Evolutionary conservation across 495 filamentous ascomycete species (phyloP).

Genomic region (Penicillium bialowiezense): DNA sequence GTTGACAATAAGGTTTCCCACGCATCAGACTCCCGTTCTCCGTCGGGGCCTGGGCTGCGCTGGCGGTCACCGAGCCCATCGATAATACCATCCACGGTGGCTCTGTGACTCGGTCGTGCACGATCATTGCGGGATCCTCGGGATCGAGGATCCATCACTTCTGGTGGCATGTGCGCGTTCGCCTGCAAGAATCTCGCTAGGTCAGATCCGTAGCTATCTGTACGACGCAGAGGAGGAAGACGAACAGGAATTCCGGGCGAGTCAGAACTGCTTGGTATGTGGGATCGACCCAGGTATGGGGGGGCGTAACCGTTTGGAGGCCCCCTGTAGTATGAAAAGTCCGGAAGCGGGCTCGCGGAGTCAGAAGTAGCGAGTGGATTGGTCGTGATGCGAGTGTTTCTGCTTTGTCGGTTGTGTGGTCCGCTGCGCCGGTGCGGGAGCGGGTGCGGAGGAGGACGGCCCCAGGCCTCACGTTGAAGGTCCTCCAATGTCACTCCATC

Average conservation of each 20-base stretch:
- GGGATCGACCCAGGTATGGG: constrained; percentile 20
- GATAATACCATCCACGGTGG: constrained; percentile 19
- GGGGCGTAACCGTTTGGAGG: constrained; percentile 36
- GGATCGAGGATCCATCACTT: constrained; percentile 20
- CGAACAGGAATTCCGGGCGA: constrained; percentile 18
- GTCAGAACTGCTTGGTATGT: constrained; percentile 28
- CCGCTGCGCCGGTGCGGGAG: constrained; percentile 29
- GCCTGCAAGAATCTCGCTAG: not conserved
- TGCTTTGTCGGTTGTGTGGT: constrained; percentile 28
- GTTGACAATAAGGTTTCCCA: constrained; percentile 83
- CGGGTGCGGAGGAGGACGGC: constrained; percentile 5
- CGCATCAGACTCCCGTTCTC: constrained; percentile 48
- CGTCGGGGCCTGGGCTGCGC: constrained; percentile 75
- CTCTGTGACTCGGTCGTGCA: no score
- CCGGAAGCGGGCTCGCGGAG: not conserved
- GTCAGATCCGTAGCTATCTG: constrained; percentile 20
- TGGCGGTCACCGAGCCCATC: constrained; percentile 84
- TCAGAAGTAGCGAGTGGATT: constrained; percentile 25
- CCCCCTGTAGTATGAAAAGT: constrained; percentile 32
- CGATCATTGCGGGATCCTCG: no score
- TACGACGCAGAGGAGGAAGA: constrained; percentile 24
- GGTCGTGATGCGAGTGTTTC: constrained; percentile 29
- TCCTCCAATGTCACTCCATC: constrained; percentile 35
- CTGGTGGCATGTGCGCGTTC: not conserved
- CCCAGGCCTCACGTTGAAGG: constrained; percentile 30